Percentiles rank a stretch among this genome's conserved stretches.
These are phyloP conservation scores for Agrocybe pediades DNA, from an alignment of 768 basidiomycete genomes.

Conservation along the genomic window DNA sequence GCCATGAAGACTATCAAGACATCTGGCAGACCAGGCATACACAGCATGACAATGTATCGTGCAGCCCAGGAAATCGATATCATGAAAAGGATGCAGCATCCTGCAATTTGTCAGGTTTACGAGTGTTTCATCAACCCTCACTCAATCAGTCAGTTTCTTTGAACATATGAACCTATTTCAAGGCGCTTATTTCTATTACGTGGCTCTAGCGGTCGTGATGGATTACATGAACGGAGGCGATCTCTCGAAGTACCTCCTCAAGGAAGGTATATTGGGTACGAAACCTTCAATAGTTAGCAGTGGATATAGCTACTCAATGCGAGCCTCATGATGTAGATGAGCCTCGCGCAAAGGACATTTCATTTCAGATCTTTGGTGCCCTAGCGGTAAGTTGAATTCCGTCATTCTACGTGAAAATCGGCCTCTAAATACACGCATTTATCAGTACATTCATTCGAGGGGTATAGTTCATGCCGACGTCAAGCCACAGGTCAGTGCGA, in stretches of 20 bases:
- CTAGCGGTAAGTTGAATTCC: neutral
- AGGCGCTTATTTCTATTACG: no score
- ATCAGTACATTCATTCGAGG: conserved; percentile 1
- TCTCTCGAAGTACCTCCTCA: neutral
- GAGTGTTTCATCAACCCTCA: no score
- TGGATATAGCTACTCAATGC: neutral
- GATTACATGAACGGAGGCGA: neutral
- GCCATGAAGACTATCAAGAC: no score
- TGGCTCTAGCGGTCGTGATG: no score
- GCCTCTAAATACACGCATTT: no score
- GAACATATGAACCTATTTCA: no score
- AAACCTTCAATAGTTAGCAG: neutral
- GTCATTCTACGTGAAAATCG: neutral
- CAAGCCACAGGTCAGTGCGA: neutral
- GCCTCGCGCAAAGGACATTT: neutral
- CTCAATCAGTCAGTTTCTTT: no score
- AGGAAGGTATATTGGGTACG: neutral
- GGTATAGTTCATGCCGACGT: conserved; percentile 4
- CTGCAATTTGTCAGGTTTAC: no score
- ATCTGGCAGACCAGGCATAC: no score
- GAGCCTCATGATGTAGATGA: neutral
- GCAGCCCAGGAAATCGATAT: no score
- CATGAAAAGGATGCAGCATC: no score
- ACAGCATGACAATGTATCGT: no score
- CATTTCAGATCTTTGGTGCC: conserved; percentile 3